These are phyloP conservation scores for Eutrema japonicum DNA, from an alignment of 345 rosid genomes.

Conservation along the genomic window DNA sequence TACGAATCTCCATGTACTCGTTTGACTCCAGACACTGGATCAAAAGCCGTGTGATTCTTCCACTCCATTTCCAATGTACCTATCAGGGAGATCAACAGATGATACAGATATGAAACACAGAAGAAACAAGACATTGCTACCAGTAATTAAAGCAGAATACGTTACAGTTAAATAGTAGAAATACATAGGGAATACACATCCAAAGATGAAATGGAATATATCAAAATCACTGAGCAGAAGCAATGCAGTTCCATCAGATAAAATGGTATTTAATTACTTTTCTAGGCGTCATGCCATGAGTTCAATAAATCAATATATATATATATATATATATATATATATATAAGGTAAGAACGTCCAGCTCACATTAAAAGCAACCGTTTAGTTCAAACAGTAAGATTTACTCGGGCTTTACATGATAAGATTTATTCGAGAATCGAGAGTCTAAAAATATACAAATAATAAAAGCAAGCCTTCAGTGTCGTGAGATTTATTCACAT, in stretches of 20 bases:
- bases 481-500: too few relatives aligned
- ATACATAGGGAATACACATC: slow-evolving; percentile 8
- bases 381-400: slow-evolving; percentile 20
- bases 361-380: not conserved
- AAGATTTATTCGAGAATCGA: not conserved
- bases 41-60: slow-evolving; percentile 86
- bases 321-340: not conserved
- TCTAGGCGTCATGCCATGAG: slow-evolving; percentile 10
- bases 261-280: slow-evolving; percentile 13
- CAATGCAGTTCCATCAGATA: slow-evolving; percentile 14
- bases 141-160: slow-evolving; percentile 17
- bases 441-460: not conserved
- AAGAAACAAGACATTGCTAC: slow-evolving; percentile 30
- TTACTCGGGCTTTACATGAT: not conserved
- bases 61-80: slow-evolving; percentile 99
- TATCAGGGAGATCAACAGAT: slow-evolving; percentile 46
- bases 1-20: slow-evolving; percentile 98
- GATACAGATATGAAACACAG: slow-evolving; percentile 18
- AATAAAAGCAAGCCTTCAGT: not conserved
- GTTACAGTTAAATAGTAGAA: slow-evolving; percentile 16
- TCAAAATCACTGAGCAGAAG: slow-evolving; percentile 27
- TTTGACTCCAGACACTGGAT: slow-evolving; percentile 96
- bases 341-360: not conserved
- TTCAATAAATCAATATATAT: slow-evolving; percentile 4
- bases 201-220: slow-evolving; percentile 17